These are phyloP conservation scores for Cardiosporidium cionae DNA, from an alignment of 169 alveolate genomes.

Conservation along the genomic window DNA sequence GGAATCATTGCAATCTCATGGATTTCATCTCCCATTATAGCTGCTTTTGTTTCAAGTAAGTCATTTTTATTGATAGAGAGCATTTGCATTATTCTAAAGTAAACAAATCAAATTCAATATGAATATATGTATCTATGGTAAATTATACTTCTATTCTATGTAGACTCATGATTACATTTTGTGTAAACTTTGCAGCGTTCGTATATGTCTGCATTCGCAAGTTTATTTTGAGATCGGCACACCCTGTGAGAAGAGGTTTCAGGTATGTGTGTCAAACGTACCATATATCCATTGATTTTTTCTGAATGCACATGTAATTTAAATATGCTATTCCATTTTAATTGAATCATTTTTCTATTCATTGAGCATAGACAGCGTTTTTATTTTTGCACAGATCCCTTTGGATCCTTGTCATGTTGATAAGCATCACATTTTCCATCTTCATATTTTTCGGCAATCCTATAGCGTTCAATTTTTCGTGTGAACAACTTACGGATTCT, in stretches of 20 bases:
- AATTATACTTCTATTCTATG: too few relatives aligned
- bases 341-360: too few relatives aligned
- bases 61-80: neutral
- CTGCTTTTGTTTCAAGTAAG: neutral
- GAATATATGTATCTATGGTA: too few relatives aligned
- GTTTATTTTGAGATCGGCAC: neutral
- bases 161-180: too few relatives aligned
- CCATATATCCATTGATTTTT: neutral
- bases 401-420: conserved; percentile 10
- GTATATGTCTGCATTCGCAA: neutral
- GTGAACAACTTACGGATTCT: conserved; percentile 6
- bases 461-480: conserved; percentile 17
- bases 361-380: too few relatives aligned
- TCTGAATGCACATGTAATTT: neutral
- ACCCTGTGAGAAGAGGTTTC: neutral
- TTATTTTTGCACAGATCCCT: conserved; percentile 1
- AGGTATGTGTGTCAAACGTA: neutral
- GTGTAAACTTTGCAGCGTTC: neutral
- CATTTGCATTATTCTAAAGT: neutral
- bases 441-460: conserved; percentile 20
- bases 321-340: too few relatives aligned
- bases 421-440: conserved; percentile 6
- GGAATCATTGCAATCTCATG: conserved; percentile 56
- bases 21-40: conserved; percentile 29
- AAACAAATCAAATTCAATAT: neutral